Percentiles rank a stretch among this genome's conserved stretches.
Evolutionary conservation across 257 asterid species (phyloP).

Genomic region (Leptodermis oblonga): DNA sequence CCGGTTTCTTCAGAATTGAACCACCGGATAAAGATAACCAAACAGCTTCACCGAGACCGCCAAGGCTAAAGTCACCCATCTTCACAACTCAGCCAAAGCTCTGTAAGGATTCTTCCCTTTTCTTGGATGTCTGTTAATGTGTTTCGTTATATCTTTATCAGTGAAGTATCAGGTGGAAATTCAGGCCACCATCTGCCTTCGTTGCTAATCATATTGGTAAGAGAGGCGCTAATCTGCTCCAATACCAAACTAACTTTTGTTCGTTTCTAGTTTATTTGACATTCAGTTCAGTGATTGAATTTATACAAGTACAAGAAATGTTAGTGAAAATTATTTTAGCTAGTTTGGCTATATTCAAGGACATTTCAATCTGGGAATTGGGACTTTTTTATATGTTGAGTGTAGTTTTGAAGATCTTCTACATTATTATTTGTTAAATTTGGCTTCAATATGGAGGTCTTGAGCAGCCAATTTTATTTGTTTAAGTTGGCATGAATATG

Average conservation of each 20-base stretch:
- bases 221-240: no score
- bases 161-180: no score
- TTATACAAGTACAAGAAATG: not conserved
- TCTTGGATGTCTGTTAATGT: no score
- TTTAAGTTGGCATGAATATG: not conserved
- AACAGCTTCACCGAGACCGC: not conserved
- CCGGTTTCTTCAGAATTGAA: not conserved
- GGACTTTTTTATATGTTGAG: not conserved
- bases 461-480: not conserved
- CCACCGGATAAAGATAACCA: not conserved
- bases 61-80: not conserved
- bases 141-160: no score
- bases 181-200: no score
- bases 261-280: not conserved
- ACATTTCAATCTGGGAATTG: not conserved
- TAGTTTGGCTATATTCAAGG: not conserved
- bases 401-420: not conserved
- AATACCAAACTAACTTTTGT: no score
- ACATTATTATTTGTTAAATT: not conserved
- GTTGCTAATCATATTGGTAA: no score
- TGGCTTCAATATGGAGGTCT: not conserved
- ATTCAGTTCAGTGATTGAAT: not conserved
- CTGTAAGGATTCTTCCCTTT: not conserved
- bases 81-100: not conserved
- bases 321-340: not conserved